These are phyloP conservation scores for Phytophthora hybrid DNA, from an alignment of 352 stramenopile genomes.

Conservation along the genomic window DNA sequence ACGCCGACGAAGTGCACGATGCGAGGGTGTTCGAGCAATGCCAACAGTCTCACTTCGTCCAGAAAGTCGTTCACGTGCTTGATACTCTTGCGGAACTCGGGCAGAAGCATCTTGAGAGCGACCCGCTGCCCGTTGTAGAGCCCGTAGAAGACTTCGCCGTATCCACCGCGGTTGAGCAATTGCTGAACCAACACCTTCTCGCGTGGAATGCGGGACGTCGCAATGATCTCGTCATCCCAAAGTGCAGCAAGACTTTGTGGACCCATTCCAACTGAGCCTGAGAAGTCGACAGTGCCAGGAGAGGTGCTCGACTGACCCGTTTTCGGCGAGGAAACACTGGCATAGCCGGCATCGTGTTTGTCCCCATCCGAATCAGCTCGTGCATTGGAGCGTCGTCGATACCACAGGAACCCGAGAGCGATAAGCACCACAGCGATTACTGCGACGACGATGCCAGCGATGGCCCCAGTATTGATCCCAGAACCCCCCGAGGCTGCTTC, in stretches of 20 bases:
- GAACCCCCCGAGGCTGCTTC: not conserved
- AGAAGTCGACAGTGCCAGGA: constrained; percentile 6
- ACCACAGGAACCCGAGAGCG: constrained; percentile 5
- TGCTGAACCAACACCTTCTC: constrained; percentile 32
- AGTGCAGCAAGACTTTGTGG: constrained; percentile 13
- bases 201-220: constrained; percentile 36
- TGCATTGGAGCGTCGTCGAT: not conserved
- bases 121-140: constrained; percentile 24
- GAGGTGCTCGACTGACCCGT: not conserved
- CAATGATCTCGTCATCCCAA: constrained; percentile 40
- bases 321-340: not conserved
- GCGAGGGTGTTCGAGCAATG: constrained; percentile 52
- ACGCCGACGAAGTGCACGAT: constrained; percentile 68
- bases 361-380: not conserved
- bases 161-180: constrained; percentile 35
- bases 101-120: constrained; percentile 37
- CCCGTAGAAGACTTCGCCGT: constrained; percentile 41
- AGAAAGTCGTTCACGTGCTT: constrained; percentile 20
- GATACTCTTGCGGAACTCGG: constrained; percentile 26
- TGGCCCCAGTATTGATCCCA: not conserved
- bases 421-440: constrained; percentile 6
- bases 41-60: constrained; percentile 60
- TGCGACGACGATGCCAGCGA: constrained; percentile 21
- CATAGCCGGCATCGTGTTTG: not conserved
- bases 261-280: constrained; percentile 1